Evolutionary conservation across 768 basidiomycete species (phyloP), one percentile per base, ranked within the genome.

Genomic region (Kwoniella pini): DNA sequence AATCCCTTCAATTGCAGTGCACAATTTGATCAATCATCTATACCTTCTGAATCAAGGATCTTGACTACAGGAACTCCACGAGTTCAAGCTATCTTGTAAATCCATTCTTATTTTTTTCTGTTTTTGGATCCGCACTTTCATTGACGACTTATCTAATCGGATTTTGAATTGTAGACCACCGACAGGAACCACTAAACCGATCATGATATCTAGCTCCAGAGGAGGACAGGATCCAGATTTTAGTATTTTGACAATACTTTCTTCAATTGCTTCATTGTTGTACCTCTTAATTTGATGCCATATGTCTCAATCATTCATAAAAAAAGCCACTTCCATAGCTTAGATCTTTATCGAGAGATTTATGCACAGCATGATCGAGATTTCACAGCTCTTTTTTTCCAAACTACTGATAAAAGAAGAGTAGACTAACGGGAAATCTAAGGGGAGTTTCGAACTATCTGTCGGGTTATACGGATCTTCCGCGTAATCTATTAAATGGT

Each of bases 1-100:
- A n/a, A n/a, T n/a, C n/a, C n/a, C n/a, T n/a, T n/a, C n/a, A n/a
- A n/a, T 36, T 15, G 15, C 15, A 50, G 48, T 4, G 48, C 27
- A 6, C 48, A 50, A 33, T 50, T 50, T 24, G 48, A 50, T 28
- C 17, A 27, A 17, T 50, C 48, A 17, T 19, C 13, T 17, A 50
- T 27, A 15, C 10, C 17, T n/a, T 30, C 17, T 15, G 15, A 13
- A 5, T 10, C 48, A 6, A 15, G 15, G 26, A 50, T 50, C 28
- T 31, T 50, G 24, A 50, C 48, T 17, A 50, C 48, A 4, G 48
- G 48, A 21, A 33, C 30, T 19, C 48, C 48, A 15, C 26, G 48
- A 30, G 48, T 50, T 6, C 48, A 50, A 50, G 48, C 48, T 19
- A 17, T 50, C 15, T 31, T 50, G 48, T 50, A 21, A 50, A 30